Conservation (phyloP, 2,329 filamentous ascomycete species). For the Truncatella angustata region DNA sequence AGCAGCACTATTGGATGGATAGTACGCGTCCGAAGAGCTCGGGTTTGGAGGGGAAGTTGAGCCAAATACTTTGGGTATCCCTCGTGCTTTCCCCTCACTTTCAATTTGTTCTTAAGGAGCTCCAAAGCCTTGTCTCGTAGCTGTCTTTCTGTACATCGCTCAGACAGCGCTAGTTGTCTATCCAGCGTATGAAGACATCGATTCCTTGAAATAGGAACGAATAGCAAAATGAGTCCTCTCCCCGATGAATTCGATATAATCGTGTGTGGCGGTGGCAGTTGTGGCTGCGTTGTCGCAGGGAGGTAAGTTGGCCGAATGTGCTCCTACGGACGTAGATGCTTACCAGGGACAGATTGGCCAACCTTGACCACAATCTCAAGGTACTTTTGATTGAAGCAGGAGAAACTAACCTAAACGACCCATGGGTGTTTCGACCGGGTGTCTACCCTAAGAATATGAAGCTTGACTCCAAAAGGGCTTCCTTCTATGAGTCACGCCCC, state of each 20-base stretch:
- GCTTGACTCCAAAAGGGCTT: constrained; percentile 41
- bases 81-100: too few relatives aligned
- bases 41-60: too few relatives aligned
- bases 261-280: constrained; percentile 72
- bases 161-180: too few relatives aligned
- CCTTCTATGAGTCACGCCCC: constrained; percentile 76
- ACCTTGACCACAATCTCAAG: constrained; percentile 70
- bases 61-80: too few relatives aligned
- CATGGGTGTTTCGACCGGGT: constrained; percentile 72
- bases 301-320: constrained; percentile 38
- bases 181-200: too few relatives aligned
- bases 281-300: constrained; percentile 57
- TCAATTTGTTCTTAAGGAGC: too few relatives aligned
- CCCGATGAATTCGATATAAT: constrained; percentile 82
- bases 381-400: constrained; percentile 45
- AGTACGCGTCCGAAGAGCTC: too few relatives aligned
- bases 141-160: too few relatives aligned
- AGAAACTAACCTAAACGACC: constrained; percentile 64
- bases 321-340: constrained; percentile 18
- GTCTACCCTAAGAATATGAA: constrained; percentile 77
- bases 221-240: constrained; percentile 41
- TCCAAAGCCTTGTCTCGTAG: too few relatives aligned
- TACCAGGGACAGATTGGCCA: constrained; percentile 60
- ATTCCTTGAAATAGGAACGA: too few relatives aligned
- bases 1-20: too few relatives aligned